Evolutionary conservation across 1,139 yeast genomes (phyloP).

Genomic region (Yamadazyma spencermartinsiae): DNA sequence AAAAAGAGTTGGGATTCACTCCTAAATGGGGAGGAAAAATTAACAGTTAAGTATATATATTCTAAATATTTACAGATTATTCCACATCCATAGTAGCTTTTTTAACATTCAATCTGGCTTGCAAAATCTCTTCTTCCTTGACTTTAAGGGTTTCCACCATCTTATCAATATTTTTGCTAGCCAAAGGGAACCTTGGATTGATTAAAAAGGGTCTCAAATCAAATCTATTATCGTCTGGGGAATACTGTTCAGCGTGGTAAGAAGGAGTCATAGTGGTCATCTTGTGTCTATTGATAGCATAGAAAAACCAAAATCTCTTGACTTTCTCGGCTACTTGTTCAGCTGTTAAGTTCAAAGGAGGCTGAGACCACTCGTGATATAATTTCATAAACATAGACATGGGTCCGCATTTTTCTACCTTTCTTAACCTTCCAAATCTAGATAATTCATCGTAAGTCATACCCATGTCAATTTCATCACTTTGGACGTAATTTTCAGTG

Average conservation of each 20-base stretch:
- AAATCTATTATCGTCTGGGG: conserved; percentile 96
- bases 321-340: conserved; percentile 89
- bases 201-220: conserved; percentile 93
- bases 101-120: conserved; percentile 30
- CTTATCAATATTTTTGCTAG: conserved; percentile 81
- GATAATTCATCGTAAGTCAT: conserved; percentile 94
- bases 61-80: background rate
- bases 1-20: conserved; percentile 39
- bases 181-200: conserved; percentile 89
- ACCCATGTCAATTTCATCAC: conserved; percentile 98
- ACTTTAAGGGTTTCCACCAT: conserved; percentile 57
- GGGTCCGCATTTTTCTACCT: conserved; percentile 94
- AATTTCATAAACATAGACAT: conserved; percentile 88
- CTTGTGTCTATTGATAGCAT: conserved; percentile 93
- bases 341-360: conserved; percentile 63
- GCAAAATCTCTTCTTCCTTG: conserved; percentile 29
- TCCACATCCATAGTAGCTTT: conserved; percentile 10
- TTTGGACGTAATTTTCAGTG: conserved; percentile 86
- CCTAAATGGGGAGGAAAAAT: conserved; percentile 57
- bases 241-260: conserved; percentile 95
- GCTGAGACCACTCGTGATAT: conserved; percentile 89
- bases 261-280: conserved; percentile 96
- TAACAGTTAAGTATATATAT: conserved; percentile 18
- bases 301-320: conserved; percentile 85
- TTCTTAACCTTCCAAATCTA: conserved; percentile 86